These are phyloP conservation scores for Torulaspora microellipsoides DNA, from an alignment of 805 yeast species.

Conservation along the genomic window DNA sequence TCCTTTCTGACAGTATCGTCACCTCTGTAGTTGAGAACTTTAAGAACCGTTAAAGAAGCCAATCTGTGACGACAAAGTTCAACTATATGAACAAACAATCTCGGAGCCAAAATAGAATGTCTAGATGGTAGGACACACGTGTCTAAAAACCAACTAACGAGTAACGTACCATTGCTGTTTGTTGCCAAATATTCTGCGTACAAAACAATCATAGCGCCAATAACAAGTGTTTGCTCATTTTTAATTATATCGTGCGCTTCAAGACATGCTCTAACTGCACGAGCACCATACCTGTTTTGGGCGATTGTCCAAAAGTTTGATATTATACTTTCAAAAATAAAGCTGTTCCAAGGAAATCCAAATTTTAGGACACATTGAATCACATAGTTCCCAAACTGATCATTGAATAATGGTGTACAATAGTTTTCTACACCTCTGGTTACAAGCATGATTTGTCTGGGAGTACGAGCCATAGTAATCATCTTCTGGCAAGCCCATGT, in stretches of 20 bases:
- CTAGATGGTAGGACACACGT: constrained; percentile 66
- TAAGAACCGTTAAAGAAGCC: constrained; percentile 77
- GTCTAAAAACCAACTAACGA: constrained; percentile 92
- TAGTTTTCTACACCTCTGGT: constrained; percentile 71
- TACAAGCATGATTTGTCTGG: constrained; percentile 59
- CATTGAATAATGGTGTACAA: constrained; percentile 80
- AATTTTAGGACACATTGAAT: constrained; percentile 90
- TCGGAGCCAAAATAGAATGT: constrained; percentile 58
- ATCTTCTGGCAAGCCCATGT: constrained; percentile 99
- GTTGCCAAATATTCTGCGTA: constrained; percentile 75
- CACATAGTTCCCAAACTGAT: constrained; percentile 95
- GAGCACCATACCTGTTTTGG: constrained; percentile 87
- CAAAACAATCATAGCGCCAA: constrained; percentile 72
- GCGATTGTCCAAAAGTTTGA: constrained; percentile 76
- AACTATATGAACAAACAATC: constrained; percentile 56
- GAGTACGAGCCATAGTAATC: constrained; percentile 66
- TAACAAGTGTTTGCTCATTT: constrained; percentile 61
- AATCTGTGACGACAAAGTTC: constrained; percentile 72
- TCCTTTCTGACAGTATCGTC: constrained; percentile 58
- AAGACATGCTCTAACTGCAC: constrained; percentile 89
- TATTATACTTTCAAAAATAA: constrained; percentile 78
- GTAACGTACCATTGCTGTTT: constrained; percentile 81
- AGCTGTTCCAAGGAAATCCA: constrained; percentile 83
- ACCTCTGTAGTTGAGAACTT: constrained; percentile 64
- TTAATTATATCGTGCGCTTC: constrained; percentile 66